Base-by-base conservation (phyloP, 2,329 filamentous ascomycete species). In the Periconia sp. region DNA sequence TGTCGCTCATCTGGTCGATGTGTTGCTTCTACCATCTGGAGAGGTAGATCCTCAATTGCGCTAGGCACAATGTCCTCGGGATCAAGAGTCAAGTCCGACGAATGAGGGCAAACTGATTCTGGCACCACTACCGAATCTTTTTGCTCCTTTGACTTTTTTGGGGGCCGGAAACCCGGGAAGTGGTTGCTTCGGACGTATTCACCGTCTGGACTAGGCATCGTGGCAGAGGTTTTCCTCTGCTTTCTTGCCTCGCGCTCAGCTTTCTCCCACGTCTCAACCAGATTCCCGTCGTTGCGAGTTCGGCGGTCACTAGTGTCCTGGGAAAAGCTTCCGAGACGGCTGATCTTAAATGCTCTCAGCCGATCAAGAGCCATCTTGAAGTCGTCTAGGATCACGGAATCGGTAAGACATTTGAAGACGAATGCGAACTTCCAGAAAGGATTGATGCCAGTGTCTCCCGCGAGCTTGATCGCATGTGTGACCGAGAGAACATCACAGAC, bases 331-430 rank as follows among this genome's bases (percentile, higher is more conserved):
- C 65, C 67, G 15, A 71, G 34, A 10, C 68, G 65, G 16, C 68
- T 68, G 29, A 78, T 65, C 35, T 72, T 73, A 57, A 75, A 71
- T n/a, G 71, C 64, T 45, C 73, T 68, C 30, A 78, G 54, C 4
- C 73, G 67, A 45, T 78, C 76, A 17, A 78, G 61, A 0, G 75
- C 76, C 3, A 82, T 84, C 57, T 86, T 86, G 76, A 87, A 87
- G 55, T 87, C 84, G 56, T 87, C 84, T 9, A 87, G 77, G 37
- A 87, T 78, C 37, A 87, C 81, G 0, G 79, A 82, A 57, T 87
- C 84, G 15, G 83, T 85, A 33, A 86, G 74, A 48, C 84, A 86
- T 66, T 86, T 86, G 74, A 85, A 85, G 16, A 85, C 78, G 32
- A 84, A 81, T 0, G 79, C 77, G 9, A 84, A 59, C 74, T 81